Evolutionary conservation across 768 basidiomycete genomes (phyloP), one percentile per base, ranked within the genome.

Genomic region (Suillus subluteus): DNA sequence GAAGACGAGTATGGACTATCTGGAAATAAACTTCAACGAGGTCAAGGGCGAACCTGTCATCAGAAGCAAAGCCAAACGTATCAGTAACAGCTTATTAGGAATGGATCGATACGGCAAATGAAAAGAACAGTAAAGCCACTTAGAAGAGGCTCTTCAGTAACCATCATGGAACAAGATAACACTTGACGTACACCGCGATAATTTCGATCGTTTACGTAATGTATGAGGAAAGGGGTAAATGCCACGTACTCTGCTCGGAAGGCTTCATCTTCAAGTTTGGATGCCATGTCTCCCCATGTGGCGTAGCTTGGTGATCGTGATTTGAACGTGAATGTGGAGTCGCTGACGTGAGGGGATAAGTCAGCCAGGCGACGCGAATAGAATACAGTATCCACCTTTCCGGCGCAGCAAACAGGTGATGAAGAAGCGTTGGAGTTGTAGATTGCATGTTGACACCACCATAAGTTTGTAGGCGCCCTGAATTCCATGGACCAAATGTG

Each of bases 21-120:
- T 96, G 94, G 76, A 97, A 96, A 80, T 91, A 98, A 55, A 96
- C 94, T 79, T 98, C 95, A 73, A 97, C 89, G 63, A 98, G 89
- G 79, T 98, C 95, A 62, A 91, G 87, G 3, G 95, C 91, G 73
- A 98, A 93, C 79, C 96, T 98, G 73, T 65, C 41, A 72, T 66
- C 55, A 67, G 46, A 67, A 58, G 65, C 38, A 64, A 37, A 63
- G 56, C 54, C 69, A 16, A 41, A 52, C 37, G 65, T 63, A 64
- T 70, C 40, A 68, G 65, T 46, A 64, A 46, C 23, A 65, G 61
- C 62, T 56, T 50, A 66, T 48, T 69, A 62, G 58, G 63, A 67
- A 44, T 48, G 43, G 64, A 69, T 67, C 64, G 73, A 78, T 75
- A 74, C 71, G 70, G 73, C 63, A 75, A 74, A 66, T 71, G 73